A percentile compares a stretch with the other conserved stretches of the same genome.
Evolutionary conservation across 257 asterid species (phyloP).

Genomic region (Pogostemon cablin): DNA sequence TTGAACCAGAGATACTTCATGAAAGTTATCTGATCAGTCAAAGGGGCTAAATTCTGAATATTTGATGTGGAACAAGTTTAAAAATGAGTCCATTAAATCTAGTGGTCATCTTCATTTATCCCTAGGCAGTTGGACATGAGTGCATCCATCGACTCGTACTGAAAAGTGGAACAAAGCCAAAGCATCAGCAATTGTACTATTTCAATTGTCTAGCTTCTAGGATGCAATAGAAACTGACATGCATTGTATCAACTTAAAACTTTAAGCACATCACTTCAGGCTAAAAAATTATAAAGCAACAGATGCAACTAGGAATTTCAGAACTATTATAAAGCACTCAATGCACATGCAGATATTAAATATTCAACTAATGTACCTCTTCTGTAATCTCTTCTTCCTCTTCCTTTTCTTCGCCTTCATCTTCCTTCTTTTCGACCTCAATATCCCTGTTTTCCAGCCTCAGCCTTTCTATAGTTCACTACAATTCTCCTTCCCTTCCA

Average conservation of each 20-base stretch:
- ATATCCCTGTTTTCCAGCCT: slow-evolving; percentile 88
- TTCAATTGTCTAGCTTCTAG: not conserved
- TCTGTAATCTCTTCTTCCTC: slow-evolving; percentile 69
- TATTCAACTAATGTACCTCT: slow-evolving; percentile 54
- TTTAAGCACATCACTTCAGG: slow-evolving; percentile 12
- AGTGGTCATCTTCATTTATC: slow-evolving; percentile 82
- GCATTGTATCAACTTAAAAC: slow-evolving; percentile 9
- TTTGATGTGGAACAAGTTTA: not conserved
- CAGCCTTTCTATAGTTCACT: slow-evolving; percentile 76
- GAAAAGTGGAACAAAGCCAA: slow-evolving; percentile 30
- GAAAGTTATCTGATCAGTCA: slow-evolving; percentile 18
- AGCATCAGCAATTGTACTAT: slow-evolving; percentile 8
- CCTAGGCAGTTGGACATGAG: slow-evolving; percentile 76
- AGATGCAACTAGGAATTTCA: not conserved
- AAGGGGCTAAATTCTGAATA: not conserved
- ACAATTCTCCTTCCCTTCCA: slow-evolving; percentile 75
- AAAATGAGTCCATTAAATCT: slow-evolving; percentile 27
- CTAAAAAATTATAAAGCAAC: not conserved
- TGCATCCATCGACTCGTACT: slow-evolving; percentile 75
- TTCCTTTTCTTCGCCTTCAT: slow-evolving; percentile 55
- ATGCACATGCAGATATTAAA: not conserved
- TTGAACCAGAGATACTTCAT: not conserved
- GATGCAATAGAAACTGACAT: not conserved
- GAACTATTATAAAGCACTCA: not conserved
- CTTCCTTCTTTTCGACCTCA: slow-evolving; percentile 60